These are phyloP conservation scores for Nicotiana tomentosiformis DNA, from an alignment of 257 asterid species.

Conservation along the genomic window DNA sequence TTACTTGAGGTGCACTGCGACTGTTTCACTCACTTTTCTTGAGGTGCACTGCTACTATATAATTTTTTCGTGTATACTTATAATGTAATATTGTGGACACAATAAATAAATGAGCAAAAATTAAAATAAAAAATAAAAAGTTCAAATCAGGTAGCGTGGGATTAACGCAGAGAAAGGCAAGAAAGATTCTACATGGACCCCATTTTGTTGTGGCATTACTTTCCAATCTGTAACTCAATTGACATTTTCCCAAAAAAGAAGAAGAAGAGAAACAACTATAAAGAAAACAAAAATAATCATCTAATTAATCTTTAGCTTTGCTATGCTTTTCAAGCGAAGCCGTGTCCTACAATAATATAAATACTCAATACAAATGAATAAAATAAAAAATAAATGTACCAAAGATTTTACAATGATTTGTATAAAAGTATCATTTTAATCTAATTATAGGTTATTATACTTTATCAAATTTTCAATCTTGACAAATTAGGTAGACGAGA, in stretches of 20 bases:
- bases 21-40: not conserved
- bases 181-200: constrained; percentile 30
- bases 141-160: constrained; percentile 28
- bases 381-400: too few species aligned
- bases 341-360: not conserved
- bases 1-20: not conserved
- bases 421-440: too few species aligned
- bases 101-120: constrained; percentile 6
- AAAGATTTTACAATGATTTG: too few species aligned
- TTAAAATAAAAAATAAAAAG: not conserved
- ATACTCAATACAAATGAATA: too few species aligned
- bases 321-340: not conserved
- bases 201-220: not conserved
- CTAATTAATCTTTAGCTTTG: not conserved
- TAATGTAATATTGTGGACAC: not conserved
- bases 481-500: too few species aligned
- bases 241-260: not conserved
- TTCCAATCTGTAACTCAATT: constrained; percentile 11
- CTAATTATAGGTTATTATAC: too few species aligned
- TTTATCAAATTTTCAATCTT: too few species aligned
- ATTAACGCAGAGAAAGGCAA: constrained; percentile 28
- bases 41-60: not conserved
- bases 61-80: not conserved
- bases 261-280: not conserved
- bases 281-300: not conserved